phyloP scores from a whole-genome alignment of 768 basidiomycete species.

The Mycena galopus region DNA sequence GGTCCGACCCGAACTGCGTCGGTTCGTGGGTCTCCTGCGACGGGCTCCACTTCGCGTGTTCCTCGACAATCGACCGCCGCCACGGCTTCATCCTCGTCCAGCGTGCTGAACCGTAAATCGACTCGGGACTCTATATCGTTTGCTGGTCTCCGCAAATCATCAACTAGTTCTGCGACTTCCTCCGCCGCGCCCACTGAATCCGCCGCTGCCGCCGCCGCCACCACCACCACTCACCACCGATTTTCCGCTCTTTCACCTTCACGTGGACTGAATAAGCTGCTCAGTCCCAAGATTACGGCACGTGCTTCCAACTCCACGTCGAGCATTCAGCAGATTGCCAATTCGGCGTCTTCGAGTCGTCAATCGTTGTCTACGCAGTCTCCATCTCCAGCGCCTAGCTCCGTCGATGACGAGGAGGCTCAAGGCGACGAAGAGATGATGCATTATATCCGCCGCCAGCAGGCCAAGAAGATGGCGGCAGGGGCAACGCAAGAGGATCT shows the following conservation, averaged over 20 bases:
- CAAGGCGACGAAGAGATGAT: slow-evolving; percentile 98
- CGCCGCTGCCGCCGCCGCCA: slow-evolving; percentile 63
- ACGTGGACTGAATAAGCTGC: slow-evolving; percentile 78
- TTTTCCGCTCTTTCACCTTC: slow-evolving; percentile 90
- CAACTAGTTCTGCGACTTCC: slow-evolving; percentile 84
- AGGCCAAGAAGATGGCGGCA: slow-evolving; percentile 86
- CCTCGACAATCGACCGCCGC: slow-evolving; percentile 73
- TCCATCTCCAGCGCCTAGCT: slow-evolving; percentile 85
- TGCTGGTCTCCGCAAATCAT: slow-evolving; percentile 80
- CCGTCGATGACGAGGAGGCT: slow-evolving; percentile 87
- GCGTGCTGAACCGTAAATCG: slow-evolving; percentile 69
- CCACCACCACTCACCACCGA: slow-evolving; percentile 63
- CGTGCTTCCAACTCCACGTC: slow-evolving; percentile 67
- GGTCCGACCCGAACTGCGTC: slow-evolving; percentile 63
- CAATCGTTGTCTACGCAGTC: slow-evolving; percentile 76
- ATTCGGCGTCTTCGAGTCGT: slow-evolving; percentile 77
- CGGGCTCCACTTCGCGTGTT: slow-evolving; percentile 66
- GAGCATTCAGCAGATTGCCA: slow-evolving; percentile 64
- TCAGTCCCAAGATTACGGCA: slow-evolving; percentile 81
- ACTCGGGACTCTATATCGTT: slow-evolving; percentile 88
- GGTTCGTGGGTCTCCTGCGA: slow-evolving; percentile 74
- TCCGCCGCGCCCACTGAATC: no score
- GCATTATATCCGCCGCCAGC: slow-evolving; percentile 91
- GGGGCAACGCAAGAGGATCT: slow-evolving; percentile 90
- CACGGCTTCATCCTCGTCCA: slow-evolving; percentile 58